Evolutionary conservation across 192 early-diverging fungal genomes (phyloP).

Genomic region (Gaertneriomyces sp.): DNA sequence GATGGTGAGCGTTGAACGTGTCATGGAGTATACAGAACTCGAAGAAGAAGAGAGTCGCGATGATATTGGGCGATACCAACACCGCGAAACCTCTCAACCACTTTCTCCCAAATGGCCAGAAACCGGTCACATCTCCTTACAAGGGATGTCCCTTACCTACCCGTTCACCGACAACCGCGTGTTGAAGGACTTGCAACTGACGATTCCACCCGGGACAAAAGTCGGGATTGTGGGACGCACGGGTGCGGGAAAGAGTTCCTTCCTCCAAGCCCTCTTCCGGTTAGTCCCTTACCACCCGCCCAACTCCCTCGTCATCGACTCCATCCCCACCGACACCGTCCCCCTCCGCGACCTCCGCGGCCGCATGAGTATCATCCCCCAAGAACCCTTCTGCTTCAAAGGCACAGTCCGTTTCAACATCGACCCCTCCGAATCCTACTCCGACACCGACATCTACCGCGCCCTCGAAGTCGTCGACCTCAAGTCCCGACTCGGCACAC

Average conservation of each 20-base stretch:
- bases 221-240: slow-evolving; percentile 85
- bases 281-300: slow-evolving; percentile 58
- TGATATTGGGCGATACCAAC: neutral
- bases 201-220: slow-evolving; percentile 64
- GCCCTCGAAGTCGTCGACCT: slow-evolving; percentile 61
- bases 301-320: slow-evolving; percentile 64
- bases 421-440: slow-evolving; percentile 60
- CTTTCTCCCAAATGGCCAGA: slow-evolving; percentile 57
- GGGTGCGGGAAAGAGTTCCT: slow-evolving; percentile 71
- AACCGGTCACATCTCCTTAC: slow-evolving; percentile 55
- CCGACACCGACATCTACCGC: slow-evolving; percentile 67
- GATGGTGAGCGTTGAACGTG: slow-evolving; percentile 64
- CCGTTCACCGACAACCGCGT: slow-evolving; percentile 44
- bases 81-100: neutral
- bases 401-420: slow-evolving; percentile 74
- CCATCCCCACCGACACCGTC: slow-evolving; percentile 55
- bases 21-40: slow-evolving; percentile 56
- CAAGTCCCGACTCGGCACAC: slow-evolving; percentile 6
- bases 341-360: slow-evolving; percentile 55
- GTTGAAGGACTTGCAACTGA: slow-evolving; percentile 55
- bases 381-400: slow-evolving; percentile 62
- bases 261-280: slow-evolving; percentile 69
- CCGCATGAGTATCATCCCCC: slow-evolving; percentile 57
- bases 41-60: slow-evolving; percentile 13
- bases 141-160: slow-evolving; percentile 55